Percentiles rank a stretch among this genome's conserved stretches.
Conservation (phyloP, 2,329 filamentous ascomycete genomes). For the Calycina marina region DNA sequence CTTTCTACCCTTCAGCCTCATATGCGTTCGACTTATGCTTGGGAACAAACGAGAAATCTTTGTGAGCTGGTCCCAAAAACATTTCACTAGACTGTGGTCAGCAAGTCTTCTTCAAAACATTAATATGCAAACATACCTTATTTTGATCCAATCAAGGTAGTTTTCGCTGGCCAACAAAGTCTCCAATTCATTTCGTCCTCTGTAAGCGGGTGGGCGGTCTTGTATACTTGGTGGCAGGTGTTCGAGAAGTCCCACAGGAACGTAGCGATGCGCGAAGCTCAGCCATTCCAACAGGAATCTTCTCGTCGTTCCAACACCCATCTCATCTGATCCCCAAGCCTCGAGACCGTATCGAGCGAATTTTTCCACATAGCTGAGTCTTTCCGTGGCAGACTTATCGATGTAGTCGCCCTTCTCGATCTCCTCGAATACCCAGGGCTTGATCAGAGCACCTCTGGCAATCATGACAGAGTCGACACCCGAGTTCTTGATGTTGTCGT, state of each 20-base stretch:
- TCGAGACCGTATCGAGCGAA: slow-evolving; percentile 85
- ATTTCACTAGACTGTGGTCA: slow-evolving; percentile 54
- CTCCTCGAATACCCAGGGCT: slow-evolving; percentile 98
- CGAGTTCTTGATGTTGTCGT: slow-evolving; percentile 58
- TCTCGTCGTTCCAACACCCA: slow-evolving; percentile 79
- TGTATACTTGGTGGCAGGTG: slow-evolving; percentile 78
- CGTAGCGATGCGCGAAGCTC: slow-evolving; percentile 83
- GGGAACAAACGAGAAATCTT: slow-evolving; percentile 84
- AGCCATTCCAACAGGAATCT: slow-evolving; percentile 92
- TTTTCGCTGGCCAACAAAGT: slow-evolving; percentile 82
- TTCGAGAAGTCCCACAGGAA: slow-evolving; percentile 79
- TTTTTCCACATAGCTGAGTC: slow-evolving; percentile 72
- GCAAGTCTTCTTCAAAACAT: neutral
- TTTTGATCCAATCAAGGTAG: slow-evolving; percentile 97
- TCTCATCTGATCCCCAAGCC: slow-evolving; percentile 90
- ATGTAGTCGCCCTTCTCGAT: slow-evolving; percentile 85
- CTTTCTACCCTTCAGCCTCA: slow-evolving; percentile 32
- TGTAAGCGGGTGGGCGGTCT: slow-evolving; percentile 74
- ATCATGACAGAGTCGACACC: slow-evolving; percentile 93
- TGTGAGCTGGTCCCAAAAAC: slow-evolving; percentile 85
- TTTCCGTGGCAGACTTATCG: slow-evolving; percentile 83
- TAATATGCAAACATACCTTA: slow-evolving; percentile 53
- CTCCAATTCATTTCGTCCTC: slow-evolving; percentile 79
- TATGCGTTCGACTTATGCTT: slow-evolving; percentile 97
- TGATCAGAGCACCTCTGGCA: slow-evolving; percentile 87